Conservation (phyloP, 2,329 filamentous ascomycete species). For the Ceratocystis destructans region DNA sequence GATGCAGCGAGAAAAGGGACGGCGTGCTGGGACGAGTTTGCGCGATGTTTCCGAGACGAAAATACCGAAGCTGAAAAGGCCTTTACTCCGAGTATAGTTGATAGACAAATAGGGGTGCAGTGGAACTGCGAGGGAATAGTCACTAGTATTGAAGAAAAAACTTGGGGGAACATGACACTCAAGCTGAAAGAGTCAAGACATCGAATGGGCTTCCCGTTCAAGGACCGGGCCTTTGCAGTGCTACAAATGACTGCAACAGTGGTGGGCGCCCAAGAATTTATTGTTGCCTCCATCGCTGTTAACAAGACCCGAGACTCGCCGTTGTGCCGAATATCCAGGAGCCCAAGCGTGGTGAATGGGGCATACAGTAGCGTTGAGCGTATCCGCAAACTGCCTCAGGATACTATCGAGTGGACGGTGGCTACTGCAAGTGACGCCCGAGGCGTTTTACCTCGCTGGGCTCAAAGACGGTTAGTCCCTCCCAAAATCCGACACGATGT, state of each 20-base stretch:
- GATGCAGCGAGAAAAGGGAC: slow-evolving; percentile 38
- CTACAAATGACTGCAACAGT: slow-evolving; percentile 40
- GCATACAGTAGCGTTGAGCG: slow-evolving; percentile 54
- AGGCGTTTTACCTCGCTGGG: slow-evolving; percentile 49
- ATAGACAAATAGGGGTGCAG: slow-evolving; percentile 24
- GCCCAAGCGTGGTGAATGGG: slow-evolving; percentile 39
- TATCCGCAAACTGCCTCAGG: slow-evolving; percentile 33
- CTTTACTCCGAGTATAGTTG: slow-evolving; percentile 30
- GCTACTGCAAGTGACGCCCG: slow-evolving; percentile 58
- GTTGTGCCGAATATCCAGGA: slow-evolving; percentile 51
- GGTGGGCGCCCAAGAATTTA: slow-evolving; percentile 33
- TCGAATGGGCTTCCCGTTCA: slow-evolving; percentile 44
- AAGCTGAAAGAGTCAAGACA: slow-evolving; percentile 53
- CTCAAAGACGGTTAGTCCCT: slow-evolving; percentile 52
- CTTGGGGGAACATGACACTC: slow-evolving; percentile 37
- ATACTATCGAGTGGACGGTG: slow-evolving; percentile 60
- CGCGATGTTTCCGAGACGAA: slow-evolving; percentile 40
- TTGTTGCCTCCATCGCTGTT: slow-evolving; percentile 45
- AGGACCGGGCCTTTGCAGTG: slow-evolving; percentile 52
- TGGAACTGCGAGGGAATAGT: slow-evolving; percentile 36
- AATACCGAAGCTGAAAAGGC: slow-evolving; percentile 30
- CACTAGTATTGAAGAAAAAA: slow-evolving; percentile 27
- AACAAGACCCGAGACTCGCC: slow-evolving; percentile 28
- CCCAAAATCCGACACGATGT: slow-evolving; percentile 57
- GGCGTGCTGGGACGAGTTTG: slow-evolving; percentile 52